Conservation (phyloP, 371 early-diverging fungal species). For the Thermomucor indicae-seudaticae region DNA sequence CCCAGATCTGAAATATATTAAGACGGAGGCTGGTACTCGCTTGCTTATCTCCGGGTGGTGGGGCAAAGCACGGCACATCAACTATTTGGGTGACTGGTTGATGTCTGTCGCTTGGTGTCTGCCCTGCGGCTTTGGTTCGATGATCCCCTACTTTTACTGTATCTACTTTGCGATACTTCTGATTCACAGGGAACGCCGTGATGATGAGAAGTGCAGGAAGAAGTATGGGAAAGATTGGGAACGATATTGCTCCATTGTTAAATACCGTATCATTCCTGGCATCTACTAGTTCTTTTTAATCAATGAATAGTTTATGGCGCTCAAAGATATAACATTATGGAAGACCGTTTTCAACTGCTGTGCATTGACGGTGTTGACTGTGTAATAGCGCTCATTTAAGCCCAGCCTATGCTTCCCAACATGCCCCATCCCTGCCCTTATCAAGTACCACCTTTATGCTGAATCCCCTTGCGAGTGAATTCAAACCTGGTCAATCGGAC, state of each 20-base stretch:
- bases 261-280: conserved; percentile 81
- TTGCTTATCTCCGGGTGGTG: conserved; percentile 91
- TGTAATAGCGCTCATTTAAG: no score
- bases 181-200: conserved; percentile 83
- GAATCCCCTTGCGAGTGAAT: conserved; percentile 11
- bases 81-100: conserved; percentile 89
- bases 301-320: no score
- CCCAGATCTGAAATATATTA: conserved; percentile 73
- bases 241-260: conserved; percentile 78
- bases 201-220: conserved; percentile 82
- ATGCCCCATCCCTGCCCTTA: no score
- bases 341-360: no score
- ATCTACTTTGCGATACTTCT: conserved; percentile 86
- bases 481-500: conserved; percentile 3
- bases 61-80: conserved; percentile 88
- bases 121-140: conserved; percentile 58
- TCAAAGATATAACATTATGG: no score
- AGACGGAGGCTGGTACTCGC: conserved; percentile 74
- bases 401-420: no score
- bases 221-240: conserved; percentile 96
- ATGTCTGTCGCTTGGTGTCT: conserved; percentile 86
- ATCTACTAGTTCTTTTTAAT: conserved; percentile 17
- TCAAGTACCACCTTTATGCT: no score
- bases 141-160: conserved; percentile 91
- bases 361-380: no score